Evolutionary conservation across 495 filamentous ascomycete genomes (phyloP).

Genomic region (Hypoxylon rickii): DNA sequence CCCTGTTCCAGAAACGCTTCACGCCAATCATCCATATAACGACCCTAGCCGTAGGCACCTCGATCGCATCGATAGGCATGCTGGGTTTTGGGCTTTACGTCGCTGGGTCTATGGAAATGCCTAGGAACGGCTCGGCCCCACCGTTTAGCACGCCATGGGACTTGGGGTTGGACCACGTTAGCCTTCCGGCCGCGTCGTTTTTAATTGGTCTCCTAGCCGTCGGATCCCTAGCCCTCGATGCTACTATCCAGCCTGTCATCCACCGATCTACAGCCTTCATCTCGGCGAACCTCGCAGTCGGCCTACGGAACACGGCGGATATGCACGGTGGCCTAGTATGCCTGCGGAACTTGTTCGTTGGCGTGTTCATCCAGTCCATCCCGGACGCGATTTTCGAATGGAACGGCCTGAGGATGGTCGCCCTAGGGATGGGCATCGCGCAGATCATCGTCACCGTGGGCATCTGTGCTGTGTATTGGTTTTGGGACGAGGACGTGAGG

Average conservation of each 20-base stretch:
- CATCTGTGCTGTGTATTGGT: slow-evolving; percentile 42
- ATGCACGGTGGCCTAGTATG: slow-evolving; percentile 45
- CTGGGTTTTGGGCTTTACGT: slow-evolving; percentile 49
- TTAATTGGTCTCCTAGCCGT: slow-evolving; percentile 47
- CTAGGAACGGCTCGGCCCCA: slow-evolving; percentile 5
- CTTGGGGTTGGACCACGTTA: slow-evolving; percentile 34
- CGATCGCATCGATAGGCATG: slow-evolving; percentile 45
- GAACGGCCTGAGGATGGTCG: slow-evolving; percentile 41
- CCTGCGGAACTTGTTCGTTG: slow-evolving; percentile 42
- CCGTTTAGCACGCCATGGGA: slow-evolving; percentile 34
- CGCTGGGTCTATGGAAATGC: slow-evolving; percentile 40
- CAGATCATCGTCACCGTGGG: slow-evolving; percentile 39
- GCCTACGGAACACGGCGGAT: slow-evolving; percentile 47
- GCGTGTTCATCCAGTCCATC: slow-evolving; percentile 46
- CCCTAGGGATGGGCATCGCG: slow-evolving; percentile 41
- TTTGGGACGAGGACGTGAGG: slow-evolving; percentile 43
- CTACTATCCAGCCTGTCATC: slow-evolving; percentile 43
- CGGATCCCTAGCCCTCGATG: slow-evolving; percentile 40
- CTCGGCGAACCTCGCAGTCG: slow-evolving; percentile 42
- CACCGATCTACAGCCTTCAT: slow-evolving; percentile 49
- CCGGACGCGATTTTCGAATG: slow-evolving; percentile 40
- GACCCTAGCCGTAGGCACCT: slow-evolving; percentile 40
- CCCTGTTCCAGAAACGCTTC: slow-evolving; percentile 34
- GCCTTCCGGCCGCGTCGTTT: slow-evolving; percentile 45
- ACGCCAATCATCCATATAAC: slow-evolving; percentile 33